Percentiles rank a stretch among this genome's conserved stretches.
Conservation (phyloP, 306 rosid genomes). For the Prunus salicina region DNA sequence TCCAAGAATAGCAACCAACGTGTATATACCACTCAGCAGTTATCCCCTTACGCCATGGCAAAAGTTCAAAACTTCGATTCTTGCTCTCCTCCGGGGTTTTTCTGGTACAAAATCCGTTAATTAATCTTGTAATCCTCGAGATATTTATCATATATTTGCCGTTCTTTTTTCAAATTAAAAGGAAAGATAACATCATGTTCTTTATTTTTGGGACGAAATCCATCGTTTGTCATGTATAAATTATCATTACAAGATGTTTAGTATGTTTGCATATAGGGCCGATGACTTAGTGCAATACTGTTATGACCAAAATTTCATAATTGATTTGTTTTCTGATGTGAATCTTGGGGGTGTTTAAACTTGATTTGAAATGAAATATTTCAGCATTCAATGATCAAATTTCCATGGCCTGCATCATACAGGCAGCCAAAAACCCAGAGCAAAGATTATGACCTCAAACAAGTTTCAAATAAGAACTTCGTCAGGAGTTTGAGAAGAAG, state of each 20-base stretch:
- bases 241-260: no score
- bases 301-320: no score
- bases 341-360: background rate
- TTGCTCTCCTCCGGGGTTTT: background rate
- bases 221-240: no score
- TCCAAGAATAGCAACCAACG: background rate
- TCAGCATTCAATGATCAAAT: background rate
- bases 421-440: background rate
- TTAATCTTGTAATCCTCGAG: no score
- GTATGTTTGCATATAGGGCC: no score
- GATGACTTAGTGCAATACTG: no score
- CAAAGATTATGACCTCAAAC: background rate
- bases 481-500: background rate
- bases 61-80: background rate
- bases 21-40: background rate
- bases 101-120: background rate
- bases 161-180: no score
- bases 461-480: conserved; percentile 13
- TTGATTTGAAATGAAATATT: background rate
- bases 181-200: no score
- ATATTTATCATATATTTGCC: no score
- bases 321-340: no score
- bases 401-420: background rate
- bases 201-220: no score
- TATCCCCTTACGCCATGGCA: background rate